Evolutionary conservation across 106 monocot genomes (phyloP).

Genomic region (Platanthera zijinensis): DNA sequence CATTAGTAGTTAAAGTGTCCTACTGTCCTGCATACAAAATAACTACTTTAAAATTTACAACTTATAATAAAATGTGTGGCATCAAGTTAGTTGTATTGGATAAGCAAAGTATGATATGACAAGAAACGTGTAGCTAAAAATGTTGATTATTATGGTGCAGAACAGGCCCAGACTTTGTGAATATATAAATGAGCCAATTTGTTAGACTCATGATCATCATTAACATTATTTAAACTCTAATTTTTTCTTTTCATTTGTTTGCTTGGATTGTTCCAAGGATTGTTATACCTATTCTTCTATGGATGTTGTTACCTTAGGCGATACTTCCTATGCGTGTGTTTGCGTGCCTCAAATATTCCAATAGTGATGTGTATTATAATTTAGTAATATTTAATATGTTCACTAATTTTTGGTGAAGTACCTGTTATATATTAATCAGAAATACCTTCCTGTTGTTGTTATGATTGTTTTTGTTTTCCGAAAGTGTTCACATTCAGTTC

Average conservation of each 20-base stretch:
- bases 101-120: background rate
- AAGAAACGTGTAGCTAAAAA: background rate
- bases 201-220: background rate
- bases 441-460: background rate
- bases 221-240: background rate
- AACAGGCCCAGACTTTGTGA: background rate
- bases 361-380: too few species aligned
- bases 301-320: background rate
- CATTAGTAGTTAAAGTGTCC: background rate
- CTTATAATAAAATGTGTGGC: background rate
- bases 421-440: background rate
- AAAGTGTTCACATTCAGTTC: background rate
- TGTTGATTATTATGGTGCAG: background rate
- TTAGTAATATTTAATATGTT: background rate
- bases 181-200: background rate
- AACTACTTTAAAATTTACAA: background rate
- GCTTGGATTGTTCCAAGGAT: background rate
- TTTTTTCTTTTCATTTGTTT: background rate
- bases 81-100: background rate
- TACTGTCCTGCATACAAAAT: background rate
- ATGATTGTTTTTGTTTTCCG: background rate
- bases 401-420: background rate
- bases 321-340: too few species aligned
- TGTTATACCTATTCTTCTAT: background rate
- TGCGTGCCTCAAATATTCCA: too few species aligned